Base-by-base conservation (phyloP, 2,329 filamentous ascomycete genomes). In the Kalmusia sp. region DNA sequence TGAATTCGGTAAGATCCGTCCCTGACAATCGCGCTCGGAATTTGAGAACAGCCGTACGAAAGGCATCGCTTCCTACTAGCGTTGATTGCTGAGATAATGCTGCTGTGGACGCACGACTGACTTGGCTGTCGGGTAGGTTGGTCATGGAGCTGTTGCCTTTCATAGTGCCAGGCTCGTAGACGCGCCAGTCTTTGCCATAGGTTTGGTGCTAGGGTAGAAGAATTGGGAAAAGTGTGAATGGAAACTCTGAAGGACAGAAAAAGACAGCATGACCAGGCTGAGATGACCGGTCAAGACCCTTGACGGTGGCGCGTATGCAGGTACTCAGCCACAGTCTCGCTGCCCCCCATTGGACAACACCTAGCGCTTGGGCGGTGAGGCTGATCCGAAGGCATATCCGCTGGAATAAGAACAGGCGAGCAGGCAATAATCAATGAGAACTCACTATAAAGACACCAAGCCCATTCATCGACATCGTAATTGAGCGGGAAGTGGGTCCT, bases 1-100 rank as follows among this genome's bases (percentile, higher is more conserved):
- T 31, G 43, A 70, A 67, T 1, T 47, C 40, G 2, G 19, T 24
- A 5, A 65, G 48, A 21, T 67, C 47, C 8, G 52, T 44, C 2
- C 55, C 55, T 4, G 56, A 28, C 2, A 69, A 50, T 34, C 58
- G 53, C 1, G 44, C 48, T 25, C 49, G 45, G 31, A 67, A 68
- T 3, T 53, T 58, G 4, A 27, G 28, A 4, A 64, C 31, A 6
- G 63, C 63, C 9, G 47, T 22, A 9, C 30, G 53, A 9, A 65
- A 57, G 11, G 62, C 55, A 28, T 43, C 44, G 14, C 46, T 54
- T 40, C 38, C 45, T 2, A 51, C 41, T 11, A 60, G 25, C 2
- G 57, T 61, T 11, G 58, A 48, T 34, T 61, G 59, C 46, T 59
- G 59, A 5, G 58, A 64, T 15, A 55, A 15, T 1, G 46, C 27